These are phyloP conservation scores for Wickerhamiella galacta DNA, from an alignment of 805 yeast species.

Conservation along the genomic window DNA sequence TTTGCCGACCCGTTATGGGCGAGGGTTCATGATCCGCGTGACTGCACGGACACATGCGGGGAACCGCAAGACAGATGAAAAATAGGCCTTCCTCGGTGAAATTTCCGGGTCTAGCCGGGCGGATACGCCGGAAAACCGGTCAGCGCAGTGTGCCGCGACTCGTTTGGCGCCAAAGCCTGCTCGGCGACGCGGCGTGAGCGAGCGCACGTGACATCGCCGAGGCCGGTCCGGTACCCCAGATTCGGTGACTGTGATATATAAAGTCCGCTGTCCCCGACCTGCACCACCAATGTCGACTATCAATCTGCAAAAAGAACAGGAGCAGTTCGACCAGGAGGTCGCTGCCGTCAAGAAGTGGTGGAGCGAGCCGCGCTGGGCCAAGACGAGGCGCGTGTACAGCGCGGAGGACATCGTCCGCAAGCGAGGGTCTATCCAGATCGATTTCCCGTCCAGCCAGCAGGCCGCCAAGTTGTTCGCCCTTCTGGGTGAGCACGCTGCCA, in stretches of 20 bases:
- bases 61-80: no score
- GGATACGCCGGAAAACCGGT: no score
- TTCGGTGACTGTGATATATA: slow-evolving; percentile 3
- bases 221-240: background rate
- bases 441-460: slow-evolving; percentile 62
- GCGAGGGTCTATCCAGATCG: slow-evolving; percentile 62
- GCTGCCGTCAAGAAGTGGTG: slow-evolving; percentile 75
- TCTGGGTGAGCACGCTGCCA: slow-evolving; percentile 50
- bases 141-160: no score
- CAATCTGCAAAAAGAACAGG: slow-evolving; percentile 45
- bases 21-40: no score
- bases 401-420: slow-evolving; percentile 80
- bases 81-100: no score
- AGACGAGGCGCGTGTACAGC: slow-evolving; percentile 73
- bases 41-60: no score
- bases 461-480: slow-evolving; percentile 66
- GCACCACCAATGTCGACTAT: slow-evolving; percentile 23
- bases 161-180: no score
- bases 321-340: slow-evolving; percentile 48
- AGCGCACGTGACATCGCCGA: background rate
- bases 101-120: no score
- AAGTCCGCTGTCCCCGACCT: slow-evolving; percentile 1
- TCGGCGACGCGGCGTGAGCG: no score
- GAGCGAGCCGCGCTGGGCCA: slow-evolving; percentile 80
- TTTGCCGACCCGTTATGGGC: no score